A percentile compares a stretch with the other conserved stretches of the same genome.
Conservation (phyloP, 2,329 filamentous ascomycete genomes). For the Hymenotorrendiella dingleyae region DNA sequence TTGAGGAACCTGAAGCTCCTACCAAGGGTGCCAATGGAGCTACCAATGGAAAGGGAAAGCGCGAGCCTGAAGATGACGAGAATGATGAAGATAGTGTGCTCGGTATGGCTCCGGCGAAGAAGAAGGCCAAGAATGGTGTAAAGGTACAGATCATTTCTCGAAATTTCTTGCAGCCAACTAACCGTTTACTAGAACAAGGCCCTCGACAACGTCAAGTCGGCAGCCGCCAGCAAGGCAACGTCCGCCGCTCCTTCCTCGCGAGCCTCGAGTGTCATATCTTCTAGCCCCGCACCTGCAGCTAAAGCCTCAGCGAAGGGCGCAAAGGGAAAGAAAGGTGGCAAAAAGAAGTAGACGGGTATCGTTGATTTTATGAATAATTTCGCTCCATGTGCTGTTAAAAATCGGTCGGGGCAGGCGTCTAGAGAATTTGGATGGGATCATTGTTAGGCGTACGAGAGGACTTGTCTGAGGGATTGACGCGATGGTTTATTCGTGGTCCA, state of each 20-base stretch:
- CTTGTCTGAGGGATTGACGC: neutral
- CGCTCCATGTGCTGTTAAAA: constrained; percentile 16
- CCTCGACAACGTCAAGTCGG: constrained; percentile 78
- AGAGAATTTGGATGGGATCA: constrained; percentile 27
- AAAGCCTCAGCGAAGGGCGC: constrained; percentile 11
- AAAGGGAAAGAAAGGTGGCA: constrained; percentile 42
- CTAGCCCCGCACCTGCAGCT: constrained; percentile 48
- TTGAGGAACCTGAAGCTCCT: constrained; percentile 57
- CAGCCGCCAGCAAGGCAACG: constrained; percentile 62
- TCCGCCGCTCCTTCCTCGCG: constrained; percentile 70
- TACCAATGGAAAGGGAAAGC: constrained; percentile 64
- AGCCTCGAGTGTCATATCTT: constrained; percentile 82
- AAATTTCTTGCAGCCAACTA: constrained; percentile 12
- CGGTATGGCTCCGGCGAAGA: constrained; percentile 80
- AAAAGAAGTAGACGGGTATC: constrained; percentile 41
- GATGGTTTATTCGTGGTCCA: constrained; percentile 1
- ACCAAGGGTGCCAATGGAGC: constrained; percentile 44
- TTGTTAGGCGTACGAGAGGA: constrained; percentile 2
- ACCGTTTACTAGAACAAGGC: constrained; percentile 70
- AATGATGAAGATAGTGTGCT: constrained; percentile 79
- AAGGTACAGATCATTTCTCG: constrained; percentile 43
- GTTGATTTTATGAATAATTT: constrained; percentile 16
- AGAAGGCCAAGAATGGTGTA: constrained; percentile 84
- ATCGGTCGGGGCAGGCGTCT: constrained; percentile 13
- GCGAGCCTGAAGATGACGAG: constrained; percentile 72